Evolutionary conservation across 306 rosid species (phyloP).

Genomic region (Coriaria nepalensis): DNA sequence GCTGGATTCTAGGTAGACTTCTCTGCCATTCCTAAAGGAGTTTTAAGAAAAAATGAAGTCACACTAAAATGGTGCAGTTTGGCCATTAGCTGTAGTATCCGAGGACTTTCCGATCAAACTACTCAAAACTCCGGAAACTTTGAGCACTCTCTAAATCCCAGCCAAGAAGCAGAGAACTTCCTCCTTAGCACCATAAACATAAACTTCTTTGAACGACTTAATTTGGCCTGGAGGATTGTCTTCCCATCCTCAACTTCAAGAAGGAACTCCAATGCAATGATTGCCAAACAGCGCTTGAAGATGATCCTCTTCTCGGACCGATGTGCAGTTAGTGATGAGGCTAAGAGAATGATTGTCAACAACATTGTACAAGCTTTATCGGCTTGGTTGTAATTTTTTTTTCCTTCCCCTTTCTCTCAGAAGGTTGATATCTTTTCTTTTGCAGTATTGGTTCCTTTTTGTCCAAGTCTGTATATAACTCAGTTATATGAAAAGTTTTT

Average conservation of each 20-base stretch:
- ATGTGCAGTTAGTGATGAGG: slow-evolving; percentile 88
- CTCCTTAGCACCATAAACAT: slow-evolving; percentile 78
- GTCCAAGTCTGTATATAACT: slow-evolving; percentile 21
- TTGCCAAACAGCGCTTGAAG: slow-evolving; percentile 93
- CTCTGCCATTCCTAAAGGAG: slow-evolving; percentile 34
- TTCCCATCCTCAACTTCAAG: slow-evolving; percentile 60
- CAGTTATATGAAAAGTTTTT: neutral
- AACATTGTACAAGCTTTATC: slow-evolving; percentile 69
- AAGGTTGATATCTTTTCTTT: neutral
- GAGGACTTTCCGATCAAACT: slow-evolving; percentile 25
- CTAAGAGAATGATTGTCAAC: slow-evolving; percentile 68
- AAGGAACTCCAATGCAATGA: slow-evolving; percentile 66
- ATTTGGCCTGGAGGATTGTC: slow-evolving; percentile 82
- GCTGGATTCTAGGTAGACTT: slow-evolving; percentile 47
- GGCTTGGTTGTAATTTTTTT: slow-evolving; percentile 4
- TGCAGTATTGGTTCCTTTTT: neutral
- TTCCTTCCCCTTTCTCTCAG: slow-evolving; percentile 1
- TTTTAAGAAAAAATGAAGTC: slow-evolving; percentile 32
- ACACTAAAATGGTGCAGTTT: slow-evolving; percentile 26
- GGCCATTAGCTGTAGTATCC: slow-evolving; percentile 7
- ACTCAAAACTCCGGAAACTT: slow-evolving; percentile 23
- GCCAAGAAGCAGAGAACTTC: slow-evolving; percentile 62
- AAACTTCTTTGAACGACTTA: slow-evolving; percentile 81
- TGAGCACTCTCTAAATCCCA: slow-evolving; percentile 32
- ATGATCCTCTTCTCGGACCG: slow-evolving; percentile 93